phyloP scores from a whole-genome alignment of 139 green algal species.

The Zygnema cylindricum region DNA sequence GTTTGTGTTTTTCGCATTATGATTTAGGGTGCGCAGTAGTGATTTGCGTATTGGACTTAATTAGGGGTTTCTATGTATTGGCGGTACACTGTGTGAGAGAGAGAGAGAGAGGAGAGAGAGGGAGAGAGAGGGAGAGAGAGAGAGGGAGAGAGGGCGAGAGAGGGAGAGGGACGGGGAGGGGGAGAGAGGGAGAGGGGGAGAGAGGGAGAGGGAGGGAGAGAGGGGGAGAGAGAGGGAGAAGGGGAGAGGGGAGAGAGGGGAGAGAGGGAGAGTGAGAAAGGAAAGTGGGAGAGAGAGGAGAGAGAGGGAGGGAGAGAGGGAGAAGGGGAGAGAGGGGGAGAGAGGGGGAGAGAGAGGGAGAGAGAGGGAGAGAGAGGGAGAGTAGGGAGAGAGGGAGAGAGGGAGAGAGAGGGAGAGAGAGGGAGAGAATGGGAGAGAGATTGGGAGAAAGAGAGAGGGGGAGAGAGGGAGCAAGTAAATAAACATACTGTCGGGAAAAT shows the following conservation, averaged over 20 bases:
- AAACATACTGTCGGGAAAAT: constrained; percentile 15
- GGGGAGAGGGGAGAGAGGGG: background rate
- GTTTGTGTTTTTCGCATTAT: too few relatives aligned
- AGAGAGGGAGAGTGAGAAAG: background rate
- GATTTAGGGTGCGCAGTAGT: too few relatives aligned
- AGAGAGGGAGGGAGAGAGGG: background rate
- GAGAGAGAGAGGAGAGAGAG: background rate
- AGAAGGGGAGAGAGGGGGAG: background rate
- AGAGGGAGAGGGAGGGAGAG: background rate
- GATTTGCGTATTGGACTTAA: too few relatives aligned
- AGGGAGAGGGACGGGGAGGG: background rate
- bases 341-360: background rate
- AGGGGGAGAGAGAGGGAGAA: background rate
- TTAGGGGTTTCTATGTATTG: too few relatives aligned
- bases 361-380: background rate
- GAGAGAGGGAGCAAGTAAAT: too few relatives aligned
- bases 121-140: constrained; percentile 1
- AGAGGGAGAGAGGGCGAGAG: background rate
- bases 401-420: background rate
- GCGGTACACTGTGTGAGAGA: background rate
- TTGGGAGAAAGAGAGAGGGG: background rate
- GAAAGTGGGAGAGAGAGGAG: background rate
- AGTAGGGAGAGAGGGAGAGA: background rate
- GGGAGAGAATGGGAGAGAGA: background rate
- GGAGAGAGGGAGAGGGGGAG: background rate